Evolutionary conservation across 73 alveolate genomes (phyloP), one percentile per base, ranked within the genome.

Genomic region (Tetrahymena thermophila): DNA sequence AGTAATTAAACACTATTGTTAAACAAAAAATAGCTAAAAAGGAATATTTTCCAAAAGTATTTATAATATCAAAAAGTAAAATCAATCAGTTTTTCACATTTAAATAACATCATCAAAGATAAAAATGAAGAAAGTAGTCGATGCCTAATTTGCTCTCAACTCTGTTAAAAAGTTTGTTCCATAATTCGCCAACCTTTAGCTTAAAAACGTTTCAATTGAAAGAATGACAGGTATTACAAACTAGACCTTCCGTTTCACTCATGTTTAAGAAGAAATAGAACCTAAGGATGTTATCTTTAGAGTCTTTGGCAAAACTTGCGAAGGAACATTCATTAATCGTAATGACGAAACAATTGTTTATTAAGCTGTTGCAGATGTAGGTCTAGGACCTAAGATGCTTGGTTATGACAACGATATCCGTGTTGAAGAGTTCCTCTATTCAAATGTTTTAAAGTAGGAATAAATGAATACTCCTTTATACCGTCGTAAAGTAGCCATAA

Each of bases 251-350:
- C 89, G 89, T n/a, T 71, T 71, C 89, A 28, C 89, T 10, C 89
- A 71, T 71, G 89, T 71, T 71, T 13, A 71, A 25, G 89, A 71
- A 71, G 96, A 94, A 35, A 94, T 93, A 42, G 93, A 37, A 37
- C 97, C 95, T 37, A 95, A 93, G 85, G 94, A 57, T 56, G 94
- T 95, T 35, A 89, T 95, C 42, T 95, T 95, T 95, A 85, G 97
- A 85, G 95, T 85, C 84, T 95, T 89, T 95, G 97, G 97, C 44
- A 94, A 95, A 25, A 93, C 94, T n/a, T 94, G 97, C 31, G 95
- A 71, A 84, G 97, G 97, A 40, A 56, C 94, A 21, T 95, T 95
- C 94, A 55, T 95, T 40, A 93, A 95, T 42, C 93, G 97, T 85
- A 93, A 95, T 37, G 93, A 95, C 34, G 97, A 95, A 56, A 40